Percentiles rank a stretch among this genome's conserved stretches.
Conservation (phyloP, 441 rosid genomes). For the Pelargonium citronellum region DNA sequence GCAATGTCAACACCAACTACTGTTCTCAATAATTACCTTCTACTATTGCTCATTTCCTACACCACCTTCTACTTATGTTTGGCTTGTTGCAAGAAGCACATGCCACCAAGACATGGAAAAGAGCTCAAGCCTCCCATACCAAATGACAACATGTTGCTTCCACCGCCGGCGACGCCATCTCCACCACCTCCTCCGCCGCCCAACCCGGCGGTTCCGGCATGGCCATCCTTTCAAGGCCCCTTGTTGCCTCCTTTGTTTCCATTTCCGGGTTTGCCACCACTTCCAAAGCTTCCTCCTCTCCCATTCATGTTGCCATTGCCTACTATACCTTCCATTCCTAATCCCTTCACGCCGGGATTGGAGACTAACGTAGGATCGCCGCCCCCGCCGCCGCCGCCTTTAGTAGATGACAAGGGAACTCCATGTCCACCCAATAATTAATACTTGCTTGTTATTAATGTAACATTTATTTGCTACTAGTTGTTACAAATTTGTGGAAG, state of each 20-base stretch:
- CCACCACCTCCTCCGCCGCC: neutral
- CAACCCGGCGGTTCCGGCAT: neutral
- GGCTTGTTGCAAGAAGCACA: neutral
- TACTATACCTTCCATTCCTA: neutral
- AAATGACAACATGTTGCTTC: too few relatives aligned
- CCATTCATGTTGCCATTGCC: neutral
- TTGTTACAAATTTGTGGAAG: too few relatives aligned
- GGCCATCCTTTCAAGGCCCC: too few relatives aligned
- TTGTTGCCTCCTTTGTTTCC: neutral
- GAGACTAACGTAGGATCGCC: neutral
- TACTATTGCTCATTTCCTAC: neutral
- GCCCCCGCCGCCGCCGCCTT: neutral
- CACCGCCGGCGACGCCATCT: too few relatives aligned
- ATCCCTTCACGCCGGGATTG: neutral
- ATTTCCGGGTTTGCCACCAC: neutral
- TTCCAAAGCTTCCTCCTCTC: neutral
- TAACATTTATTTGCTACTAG: too few relatives aligned
- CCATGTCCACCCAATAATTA: too few relatives aligned
- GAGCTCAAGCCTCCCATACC: neutral
- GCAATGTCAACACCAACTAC: neutral
- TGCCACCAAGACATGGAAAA: neutral
- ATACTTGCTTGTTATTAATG: too few relatives aligned
- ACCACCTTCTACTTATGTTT: neutral
- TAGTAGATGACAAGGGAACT: too few relatives aligned
- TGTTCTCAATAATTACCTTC: neutral